Percentiles rank a stretch among this genome's conserved stretches.
Evolutionary conservation across 805 yeast species (phyloP).

Genomic region (Cyberlindnera sargentensis): DNA sequence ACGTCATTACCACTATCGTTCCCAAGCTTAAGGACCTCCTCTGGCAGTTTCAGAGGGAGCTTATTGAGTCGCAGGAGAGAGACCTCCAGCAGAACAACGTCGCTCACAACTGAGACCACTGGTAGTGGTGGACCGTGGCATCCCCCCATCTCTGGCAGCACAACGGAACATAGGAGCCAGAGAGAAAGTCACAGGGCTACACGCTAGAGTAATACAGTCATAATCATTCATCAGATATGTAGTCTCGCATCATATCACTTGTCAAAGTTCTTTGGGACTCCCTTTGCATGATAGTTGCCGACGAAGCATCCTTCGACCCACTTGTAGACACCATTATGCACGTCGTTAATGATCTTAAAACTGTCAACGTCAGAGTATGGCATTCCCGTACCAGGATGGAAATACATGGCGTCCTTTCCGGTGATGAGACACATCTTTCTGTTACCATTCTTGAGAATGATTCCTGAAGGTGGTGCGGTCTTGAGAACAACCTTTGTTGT

Average conservation of each 20-base stretch:
- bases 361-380: slow-evolving; percentile 82
- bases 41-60: slow-evolving; percentile 53
- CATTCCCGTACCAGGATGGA: slow-evolving; percentile 83
- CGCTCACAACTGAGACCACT: slow-evolving; percentile 3
- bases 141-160: background rate
- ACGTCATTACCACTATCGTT: slow-evolving; percentile 40
- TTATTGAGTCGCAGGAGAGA: slow-evolving; percentile 53
- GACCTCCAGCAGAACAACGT: slow-evolving; percentile 43
- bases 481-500: slow-evolving; percentile 44
- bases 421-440: slow-evolving; percentile 67
- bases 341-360: slow-evolving; percentile 55
- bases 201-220: background rate
- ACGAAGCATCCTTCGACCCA: slow-evolving; percentile 47
- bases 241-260: slow-evolving; percentile 8
- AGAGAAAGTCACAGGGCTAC: background rate
- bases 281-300: slow-evolving; percentile 64
- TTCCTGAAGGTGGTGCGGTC: slow-evolving; percentile 72
- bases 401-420: slow-evolving; percentile 73
- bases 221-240: background rate
- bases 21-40: slow-evolving; percentile 46
- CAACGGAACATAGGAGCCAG: background rate
- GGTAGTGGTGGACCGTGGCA: background rate
- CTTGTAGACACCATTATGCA: slow-evolving; percentile 42
- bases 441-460: slow-evolving; percentile 60
- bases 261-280: slow-evolving; percentile 82